Evolutionary conservation across 176 grass and related monocot genomes (phyloP).

Genomic region (Zizania latifolia): DNA sequence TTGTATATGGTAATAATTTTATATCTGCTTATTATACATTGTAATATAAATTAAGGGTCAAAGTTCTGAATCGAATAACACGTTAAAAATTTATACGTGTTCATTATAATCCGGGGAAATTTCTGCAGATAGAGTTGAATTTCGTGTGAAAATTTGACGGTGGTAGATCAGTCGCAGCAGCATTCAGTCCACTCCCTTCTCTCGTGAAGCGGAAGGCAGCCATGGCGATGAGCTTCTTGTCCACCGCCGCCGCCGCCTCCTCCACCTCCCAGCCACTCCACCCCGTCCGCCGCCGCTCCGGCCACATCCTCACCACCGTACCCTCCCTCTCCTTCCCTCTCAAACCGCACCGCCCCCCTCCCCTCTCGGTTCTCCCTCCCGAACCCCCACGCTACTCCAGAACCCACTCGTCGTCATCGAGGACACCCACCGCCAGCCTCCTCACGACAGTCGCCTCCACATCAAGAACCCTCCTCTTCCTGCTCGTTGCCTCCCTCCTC

Average conservation of each 20-base stretch:
- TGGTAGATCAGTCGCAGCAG: not conserved
- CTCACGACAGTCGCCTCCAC: conserved; percentile 18
- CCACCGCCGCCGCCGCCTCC: not conserved
- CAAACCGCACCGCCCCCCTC: not conserved
- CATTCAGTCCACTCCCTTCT: not conserved
- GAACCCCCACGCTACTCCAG: not conserved
- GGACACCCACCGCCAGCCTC: not conserved
- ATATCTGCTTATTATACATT: no score
- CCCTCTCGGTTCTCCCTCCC: not conserved
- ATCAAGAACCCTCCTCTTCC: conserved; percentile 29
- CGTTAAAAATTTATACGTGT: no score
- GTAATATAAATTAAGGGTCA: no score
- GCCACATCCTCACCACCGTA: not conserved
- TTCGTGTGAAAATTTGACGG: no score
- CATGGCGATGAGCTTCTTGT: conserved; percentile 45
- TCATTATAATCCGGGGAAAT: no score
- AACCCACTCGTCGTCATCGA: not conserved
- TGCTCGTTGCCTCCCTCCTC: conserved; percentile 31
- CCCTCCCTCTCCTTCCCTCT: not conserved
- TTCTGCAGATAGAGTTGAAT: not conserved
- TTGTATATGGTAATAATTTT: no score
- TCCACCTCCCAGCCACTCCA: not conserved
- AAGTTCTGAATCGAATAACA: no score
- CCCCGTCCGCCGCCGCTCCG: not conserved
- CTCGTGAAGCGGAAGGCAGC: not conserved